Evolutionary conservation across 2,329 filamentous ascomycete species (phyloP).

Genomic region (Phyllosticta citrichinensis): DNA sequence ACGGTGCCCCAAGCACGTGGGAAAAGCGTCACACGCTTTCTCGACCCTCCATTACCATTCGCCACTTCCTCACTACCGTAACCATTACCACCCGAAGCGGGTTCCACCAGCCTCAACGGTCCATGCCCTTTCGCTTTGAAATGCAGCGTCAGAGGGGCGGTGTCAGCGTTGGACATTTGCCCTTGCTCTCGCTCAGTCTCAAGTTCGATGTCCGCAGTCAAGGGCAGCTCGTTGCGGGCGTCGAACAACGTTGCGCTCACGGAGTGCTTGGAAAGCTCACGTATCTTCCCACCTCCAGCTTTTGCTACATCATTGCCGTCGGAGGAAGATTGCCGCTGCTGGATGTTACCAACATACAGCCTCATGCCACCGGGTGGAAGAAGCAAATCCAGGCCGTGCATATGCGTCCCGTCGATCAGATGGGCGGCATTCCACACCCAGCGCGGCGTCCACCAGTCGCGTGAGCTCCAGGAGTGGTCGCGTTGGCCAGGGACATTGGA

Average conservation of each 20-base stretch:
- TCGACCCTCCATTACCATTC: not conserved
- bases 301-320: not conserved
- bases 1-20: not conserved
- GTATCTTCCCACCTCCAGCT: not conserved
- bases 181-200: not conserved
- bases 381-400: not conserved
- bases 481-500: not conserved
- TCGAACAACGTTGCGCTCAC: not conserved
- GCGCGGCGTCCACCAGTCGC: slow-evolving; percentile 1
- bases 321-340: not conserved
- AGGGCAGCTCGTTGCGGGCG: not conserved
- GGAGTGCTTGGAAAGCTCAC: not conserved
- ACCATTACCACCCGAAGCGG: not conserved
- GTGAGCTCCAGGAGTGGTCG: not conserved
- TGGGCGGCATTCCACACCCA: slow-evolving; percentile 5
- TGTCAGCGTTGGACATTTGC: not conserved
- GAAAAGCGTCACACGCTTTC: not conserved
- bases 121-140: not conserved
- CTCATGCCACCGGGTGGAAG: not conserved
- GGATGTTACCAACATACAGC: not conserved
- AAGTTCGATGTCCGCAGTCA: not conserved
- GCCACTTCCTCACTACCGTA: too few relatives aligned
- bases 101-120: not conserved
- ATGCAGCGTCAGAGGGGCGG: not conserved
- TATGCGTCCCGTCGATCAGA: not conserved